Evolutionary conservation across 73 alveolate genomes (phyloP), one percentile per base, ranked within the genome.

Genomic region (Paramecium pentaurelia): DNA sequence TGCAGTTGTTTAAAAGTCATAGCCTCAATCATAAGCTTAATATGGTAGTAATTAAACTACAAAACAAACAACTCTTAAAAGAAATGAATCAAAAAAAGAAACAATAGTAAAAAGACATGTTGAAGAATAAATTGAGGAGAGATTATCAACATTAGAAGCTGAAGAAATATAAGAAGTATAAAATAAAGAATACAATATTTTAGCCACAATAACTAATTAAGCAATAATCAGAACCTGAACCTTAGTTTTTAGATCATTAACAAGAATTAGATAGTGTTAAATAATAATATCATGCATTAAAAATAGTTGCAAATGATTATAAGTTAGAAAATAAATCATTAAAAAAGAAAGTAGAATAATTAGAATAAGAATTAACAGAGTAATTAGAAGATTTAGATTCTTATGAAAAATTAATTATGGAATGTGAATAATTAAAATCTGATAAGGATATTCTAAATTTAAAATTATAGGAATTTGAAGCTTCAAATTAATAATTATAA

Each of bases 181-280:
- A 32, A 12, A 64, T 14, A 6, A 14, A 3, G 6, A 2, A 64
- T 28, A 32, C 4, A 27, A 10, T 25, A 18, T 64, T 32, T 32
- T 64, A 64, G 84, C 84, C 84, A 11, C 14, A 32, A 34, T 10
- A 34, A 64, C 7, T 64, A 28, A 12, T 34, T 12, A 64, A 64
- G 47, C 49, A 64, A 64, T 64, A 64, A 64, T 64, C 45, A 64
- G 84, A 64, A 64, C 84, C 84, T 12, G 84, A 64, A n/a, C 84
- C 84, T 12, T 64, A 64, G 14, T 64, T 64, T 64, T 64, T 28
- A 28, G 84, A 64, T 28, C 47, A 64, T 11, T 28, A 28, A 32
- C 12, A 64, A 64, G 84, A 64, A 64, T 64, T 64, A 64, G 84
- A 64, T 0, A 64, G 84, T 28, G 84, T 64, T 28, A 64, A 27